phyloP scores from a whole-genome alignment of 306 rosid genomes.

The Abrus pulchellus region DNA sequence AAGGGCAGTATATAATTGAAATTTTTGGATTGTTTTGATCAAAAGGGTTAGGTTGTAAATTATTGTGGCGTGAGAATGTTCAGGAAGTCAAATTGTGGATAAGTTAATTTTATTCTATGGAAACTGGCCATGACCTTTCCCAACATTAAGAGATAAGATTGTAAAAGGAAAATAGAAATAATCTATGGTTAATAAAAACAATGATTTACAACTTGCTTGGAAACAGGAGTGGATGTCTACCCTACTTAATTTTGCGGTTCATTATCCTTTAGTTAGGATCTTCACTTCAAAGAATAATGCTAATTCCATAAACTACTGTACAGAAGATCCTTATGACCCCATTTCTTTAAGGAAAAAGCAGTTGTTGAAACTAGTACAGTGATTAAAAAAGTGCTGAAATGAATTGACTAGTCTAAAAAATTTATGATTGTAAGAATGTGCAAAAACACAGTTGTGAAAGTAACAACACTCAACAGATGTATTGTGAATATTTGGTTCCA shows the following conservation, averaged over 20 bases:
- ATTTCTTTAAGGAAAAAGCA: too few species aligned
- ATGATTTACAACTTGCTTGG: too few species aligned
- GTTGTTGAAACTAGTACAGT: too few species aligned
- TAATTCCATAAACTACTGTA: too few species aligned
- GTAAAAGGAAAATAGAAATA: too few species aligned
- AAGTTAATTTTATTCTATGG: background rate
- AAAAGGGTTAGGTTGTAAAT: background rate
- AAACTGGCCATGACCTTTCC: background rate
- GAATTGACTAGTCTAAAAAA: background rate
- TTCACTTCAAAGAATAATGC: too few species aligned
- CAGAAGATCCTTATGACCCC: too few species aligned
- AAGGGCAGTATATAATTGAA: constrained; percentile 14
- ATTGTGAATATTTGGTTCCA: constrained; percentile 20
- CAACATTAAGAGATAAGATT: too few species aligned
- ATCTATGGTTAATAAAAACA: too few species aligned
- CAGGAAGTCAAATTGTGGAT: background rate
- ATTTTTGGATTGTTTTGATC: background rate
- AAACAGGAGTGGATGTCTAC: too few species aligned
- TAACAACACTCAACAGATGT: background rate
- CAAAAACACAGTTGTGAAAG: background rate
- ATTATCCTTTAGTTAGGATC: too few species aligned
- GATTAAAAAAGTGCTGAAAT: background rate
- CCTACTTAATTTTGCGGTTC: too few species aligned
- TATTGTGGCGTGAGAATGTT: constrained; percentile 3
- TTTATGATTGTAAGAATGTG: background rate